A percentile compares a stretch with the other conserved stretches of the same genome.
Evolutionary conservation across 1,139 yeast genomes (phyloP).

Genomic region (Sugiyamaella japonica): DNA sequence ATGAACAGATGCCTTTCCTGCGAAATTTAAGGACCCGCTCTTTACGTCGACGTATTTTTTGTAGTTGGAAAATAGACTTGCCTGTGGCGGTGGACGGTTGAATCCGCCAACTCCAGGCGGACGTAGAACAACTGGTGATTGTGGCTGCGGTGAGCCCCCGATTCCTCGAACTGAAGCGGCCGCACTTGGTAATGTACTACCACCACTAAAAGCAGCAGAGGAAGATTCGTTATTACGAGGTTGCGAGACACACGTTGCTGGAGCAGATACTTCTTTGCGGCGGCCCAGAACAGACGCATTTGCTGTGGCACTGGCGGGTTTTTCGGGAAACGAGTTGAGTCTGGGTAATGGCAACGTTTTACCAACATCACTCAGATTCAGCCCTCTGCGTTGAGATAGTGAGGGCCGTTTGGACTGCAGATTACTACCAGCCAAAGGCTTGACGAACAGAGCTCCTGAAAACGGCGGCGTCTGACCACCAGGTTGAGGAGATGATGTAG

Average conservation of each 20-base stretch:
- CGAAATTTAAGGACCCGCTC: conserved; percentile 86
- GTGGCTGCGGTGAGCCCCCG: neutral
- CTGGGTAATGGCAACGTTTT: conserved; percentile 16
- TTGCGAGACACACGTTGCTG: neutral
- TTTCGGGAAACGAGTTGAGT: conserved; percentile 19
- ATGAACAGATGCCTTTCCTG: conserved; percentile 90
- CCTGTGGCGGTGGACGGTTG: neutral
- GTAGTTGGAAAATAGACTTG: conserved; percentile 64
- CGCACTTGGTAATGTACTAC: neutral
- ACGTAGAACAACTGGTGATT: neutral
- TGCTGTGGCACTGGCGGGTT: conserved; percentile 11
- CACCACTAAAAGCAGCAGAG: neutral
- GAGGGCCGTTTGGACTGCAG: conserved; percentile 32
- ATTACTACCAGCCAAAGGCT: conserved; percentile 17
- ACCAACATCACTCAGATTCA: conserved; percentile 27
- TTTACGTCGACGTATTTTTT: conserved; percentile 86
- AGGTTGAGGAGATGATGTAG: conserved; percentile 5
- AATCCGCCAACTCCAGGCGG: conserved; percentile 15
- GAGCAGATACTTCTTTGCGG: conserved; percentile 7
- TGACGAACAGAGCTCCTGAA: conserved; percentile 25
- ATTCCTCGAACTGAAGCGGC: neutral
- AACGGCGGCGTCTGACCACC: conserved; percentile 14
- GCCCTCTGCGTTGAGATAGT: conserved; percentile 39
- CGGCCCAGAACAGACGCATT: conserved; percentile 8
- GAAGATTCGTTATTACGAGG: neutral